Evolutionary conservation across 441 rosid species (phyloP).

Genomic region (Francoa sonchifolia): DNA sequence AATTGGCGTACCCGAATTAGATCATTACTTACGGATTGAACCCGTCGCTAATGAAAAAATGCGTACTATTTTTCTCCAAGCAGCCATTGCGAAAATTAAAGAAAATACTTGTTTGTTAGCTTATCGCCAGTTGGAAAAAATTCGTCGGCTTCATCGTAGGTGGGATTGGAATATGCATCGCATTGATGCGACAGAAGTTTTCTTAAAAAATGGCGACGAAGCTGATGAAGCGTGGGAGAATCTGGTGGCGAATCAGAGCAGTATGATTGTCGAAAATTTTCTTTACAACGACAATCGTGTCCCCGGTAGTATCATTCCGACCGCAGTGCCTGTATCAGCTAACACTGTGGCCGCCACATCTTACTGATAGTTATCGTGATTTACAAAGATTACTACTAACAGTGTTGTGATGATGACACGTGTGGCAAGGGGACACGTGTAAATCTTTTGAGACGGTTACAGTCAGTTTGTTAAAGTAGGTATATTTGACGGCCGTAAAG

Average conservation of each 20-base stretch:
- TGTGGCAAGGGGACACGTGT: too few relatives aligned
- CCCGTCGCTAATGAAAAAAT: slow-evolving; percentile 16
- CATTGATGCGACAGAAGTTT: slow-evolving; percentile 52
- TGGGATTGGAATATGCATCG: slow-evolving; percentile 56
- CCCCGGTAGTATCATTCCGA: too few relatives aligned
- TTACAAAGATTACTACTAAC: too few relatives aligned
- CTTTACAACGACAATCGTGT: slow-evolving; percentile 19
- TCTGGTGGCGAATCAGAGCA: slow-evolving; percentile 40
- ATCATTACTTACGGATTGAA: slow-evolving; percentile 34
- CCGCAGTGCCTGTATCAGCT: too few relatives aligned
- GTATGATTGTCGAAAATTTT: slow-evolving; percentile 27
- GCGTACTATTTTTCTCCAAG: slow-evolving; percentile 19
- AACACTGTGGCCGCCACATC: too few relatives aligned
- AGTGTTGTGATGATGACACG: too few relatives aligned
- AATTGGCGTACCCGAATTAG: slow-evolving; percentile 64
- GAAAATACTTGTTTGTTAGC: slow-evolving; percentile 42
- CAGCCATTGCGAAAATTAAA: slow-evolving; percentile 42
- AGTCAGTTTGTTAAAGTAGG: too few relatives aligned
- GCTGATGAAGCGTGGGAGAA: slow-evolving; percentile 50
- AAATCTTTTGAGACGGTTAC: too few relatives aligned
- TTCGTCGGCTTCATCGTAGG: slow-evolving; percentile 29
- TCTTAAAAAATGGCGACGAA: slow-evolving; percentile 24
- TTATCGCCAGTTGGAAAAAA: slow-evolving; percentile 44
- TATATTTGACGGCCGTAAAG: too few relatives aligned
- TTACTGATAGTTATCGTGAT: too few relatives aligned